phyloP scores from a whole-genome alignment of 108 stramenopile genomes.

The Fragilaria radians region DNA sequence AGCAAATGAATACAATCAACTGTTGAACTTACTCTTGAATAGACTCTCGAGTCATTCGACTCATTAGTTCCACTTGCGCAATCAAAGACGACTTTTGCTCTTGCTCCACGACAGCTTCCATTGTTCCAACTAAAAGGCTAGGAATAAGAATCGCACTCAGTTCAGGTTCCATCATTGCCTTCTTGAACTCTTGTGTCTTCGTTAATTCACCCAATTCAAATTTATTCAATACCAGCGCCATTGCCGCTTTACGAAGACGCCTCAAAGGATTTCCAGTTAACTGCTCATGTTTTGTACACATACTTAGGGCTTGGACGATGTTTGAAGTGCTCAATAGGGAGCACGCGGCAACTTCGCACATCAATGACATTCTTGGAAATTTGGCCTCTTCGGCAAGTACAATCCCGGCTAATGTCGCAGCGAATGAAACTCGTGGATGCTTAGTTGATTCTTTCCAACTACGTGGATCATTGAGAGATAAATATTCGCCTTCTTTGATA shows the following conservation, averaged over 20 bases:
- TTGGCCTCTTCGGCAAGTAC: conserved; percentile 71
- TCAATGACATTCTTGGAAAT: conserved; percentile 64
- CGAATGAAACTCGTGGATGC: conserved; percentile 52
- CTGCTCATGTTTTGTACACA: conserved; percentile 41
- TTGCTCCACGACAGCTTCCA: conserved; percentile 31
- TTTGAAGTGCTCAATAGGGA: conserved; percentile 43
- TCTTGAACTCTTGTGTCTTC: conserved; percentile 36
- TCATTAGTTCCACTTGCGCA: neutral
- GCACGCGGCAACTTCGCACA: conserved; percentile 83
- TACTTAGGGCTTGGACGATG: conserved; percentile 56
- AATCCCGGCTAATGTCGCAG: conserved; percentile 63
- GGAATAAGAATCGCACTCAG: conserved; percentile 41
- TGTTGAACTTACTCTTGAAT: neutral
- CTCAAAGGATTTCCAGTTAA: conserved; percentile 60
- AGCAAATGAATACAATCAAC: neutral
- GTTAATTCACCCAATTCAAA: conserved; percentile 39
- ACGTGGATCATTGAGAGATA: conserved; percentile 2
- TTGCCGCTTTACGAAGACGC: conserved; percentile 60
- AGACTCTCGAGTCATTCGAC: neutral
- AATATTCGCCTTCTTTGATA: conserved; percentile 13
- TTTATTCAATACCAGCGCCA: conserved; percentile 49
- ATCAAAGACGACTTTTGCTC: neutral
- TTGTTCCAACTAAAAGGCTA: conserved; percentile 51
- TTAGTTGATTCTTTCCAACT: conserved; percentile 35
- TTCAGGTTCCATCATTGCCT: conserved; percentile 30